Percentiles rank a stretch among this genome's conserved stretches.
phyloP scores from a whole-genome alignment of 176 grass and related monocot genomes.

The Hordeum marinum region DNA sequence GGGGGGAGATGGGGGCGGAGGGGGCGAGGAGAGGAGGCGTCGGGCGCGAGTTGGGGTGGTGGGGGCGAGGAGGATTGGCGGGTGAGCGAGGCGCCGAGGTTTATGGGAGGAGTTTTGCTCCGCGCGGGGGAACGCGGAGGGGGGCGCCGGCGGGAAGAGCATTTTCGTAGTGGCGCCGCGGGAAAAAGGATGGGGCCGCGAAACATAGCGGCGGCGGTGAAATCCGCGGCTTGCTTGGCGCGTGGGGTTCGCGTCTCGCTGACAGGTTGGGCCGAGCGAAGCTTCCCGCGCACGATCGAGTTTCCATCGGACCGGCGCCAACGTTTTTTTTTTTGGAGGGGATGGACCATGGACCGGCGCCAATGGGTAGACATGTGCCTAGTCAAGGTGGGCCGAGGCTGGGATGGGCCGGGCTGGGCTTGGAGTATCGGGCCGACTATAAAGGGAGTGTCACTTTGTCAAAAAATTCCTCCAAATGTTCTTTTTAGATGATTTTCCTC shows the following conservation, averaged over 20 bases:
- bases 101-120: conserved; percentile 33
- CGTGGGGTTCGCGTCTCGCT: not conserved
- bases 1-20: not conserved
- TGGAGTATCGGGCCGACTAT: too few relatives aligned
- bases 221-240: not conserved
- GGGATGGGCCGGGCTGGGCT: too few relatives aligned
- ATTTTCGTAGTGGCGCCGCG: conserved; percentile 40
- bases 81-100: not conserved
- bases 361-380: too few relatives aligned
- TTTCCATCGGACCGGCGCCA: too few relatives aligned
- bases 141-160: conserved; percentile 44
- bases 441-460: too few relatives aligned
- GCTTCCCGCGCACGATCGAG: too few relatives aligned
- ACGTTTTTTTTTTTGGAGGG: too few relatives aligned
- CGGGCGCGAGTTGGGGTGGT: not conserved
- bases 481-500: too few relatives aligned
- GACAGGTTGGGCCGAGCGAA: not conserved
- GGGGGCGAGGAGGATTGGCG: not conserved
- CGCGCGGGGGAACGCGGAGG: not conserved
- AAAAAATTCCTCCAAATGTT: too few relatives aligned
- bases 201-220: not conserved
- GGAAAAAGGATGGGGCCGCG: conserved; percentile 19
- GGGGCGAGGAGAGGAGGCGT: not conserved
- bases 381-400: too few relatives aligned
- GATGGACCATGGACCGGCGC: too few relatives aligned